Evolutionary conservation across 768 basidiomycete genomes (phyloP).

Genomic region (Boletus sp.): DNA sequence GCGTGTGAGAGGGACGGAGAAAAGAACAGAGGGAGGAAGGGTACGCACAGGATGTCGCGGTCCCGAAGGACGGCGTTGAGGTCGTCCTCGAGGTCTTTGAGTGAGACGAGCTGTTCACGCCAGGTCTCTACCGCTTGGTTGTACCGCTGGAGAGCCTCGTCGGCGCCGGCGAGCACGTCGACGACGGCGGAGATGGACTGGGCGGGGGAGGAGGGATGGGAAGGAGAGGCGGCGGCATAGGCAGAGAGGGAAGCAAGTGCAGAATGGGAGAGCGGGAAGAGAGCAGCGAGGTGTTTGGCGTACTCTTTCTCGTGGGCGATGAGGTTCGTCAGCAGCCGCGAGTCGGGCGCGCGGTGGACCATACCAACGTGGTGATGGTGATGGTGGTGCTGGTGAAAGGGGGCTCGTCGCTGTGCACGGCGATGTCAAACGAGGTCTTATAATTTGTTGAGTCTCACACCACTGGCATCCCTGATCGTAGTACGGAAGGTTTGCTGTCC

Average conservation of each 20-base stretch:
- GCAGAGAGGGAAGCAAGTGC: constrained; percentile 67
- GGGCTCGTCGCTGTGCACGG: neutral
- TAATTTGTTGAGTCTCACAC: neutral
- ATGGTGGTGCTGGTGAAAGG: neutral
- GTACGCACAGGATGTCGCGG: constrained; percentile 74
- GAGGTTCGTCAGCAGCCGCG: constrained; percentile 66
- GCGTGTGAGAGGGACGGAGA: neutral
- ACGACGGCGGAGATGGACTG: constrained; percentile 41
- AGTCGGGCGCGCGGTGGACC: constrained; percentile 73
- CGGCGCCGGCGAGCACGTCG: constrained; percentile 55
- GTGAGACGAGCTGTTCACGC: constrained; percentile 52
- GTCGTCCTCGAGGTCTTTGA: constrained; percentile 72
- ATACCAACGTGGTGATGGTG: constrained; percentile 32
- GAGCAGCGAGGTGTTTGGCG: constrained; percentile 51
- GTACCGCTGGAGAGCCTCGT: constrained; percentile 66
- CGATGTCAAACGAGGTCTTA: neutral
- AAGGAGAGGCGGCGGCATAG: constrained; percentile 63
- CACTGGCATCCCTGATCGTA: neutral
- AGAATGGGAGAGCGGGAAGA: constrained; percentile 57
- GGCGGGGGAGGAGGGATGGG: constrained; percentile 24
- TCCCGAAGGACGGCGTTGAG: constrained; percentile 63
- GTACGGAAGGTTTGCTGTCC: no score
- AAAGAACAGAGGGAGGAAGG: neutral
- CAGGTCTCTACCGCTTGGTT: constrained; percentile 60
- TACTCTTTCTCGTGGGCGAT: constrained; percentile 71